Percentiles rank a stretch among this genome's conserved stretches.
phyloP scores from a whole-genome alignment of 78 protist genomes.

The Bigelowiella natans region DNA sequence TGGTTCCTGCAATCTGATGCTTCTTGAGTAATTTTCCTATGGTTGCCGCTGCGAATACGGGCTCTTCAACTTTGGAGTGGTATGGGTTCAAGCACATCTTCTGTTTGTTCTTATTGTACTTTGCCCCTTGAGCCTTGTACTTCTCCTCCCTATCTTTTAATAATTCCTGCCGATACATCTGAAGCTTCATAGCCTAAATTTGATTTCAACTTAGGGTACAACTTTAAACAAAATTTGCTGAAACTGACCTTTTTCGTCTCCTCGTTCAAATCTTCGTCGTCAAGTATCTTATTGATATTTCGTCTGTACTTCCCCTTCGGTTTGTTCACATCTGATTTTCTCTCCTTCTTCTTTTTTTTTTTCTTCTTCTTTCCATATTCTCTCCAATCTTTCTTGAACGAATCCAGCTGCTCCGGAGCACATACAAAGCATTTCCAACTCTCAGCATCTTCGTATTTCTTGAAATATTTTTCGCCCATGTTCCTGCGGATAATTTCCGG shows the following conservation, averaged over 20 bases:
- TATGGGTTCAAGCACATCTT: background rate
- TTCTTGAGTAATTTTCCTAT: background rate
- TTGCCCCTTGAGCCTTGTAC: background rate
- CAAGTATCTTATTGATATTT: background rate
- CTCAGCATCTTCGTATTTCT: background rate
- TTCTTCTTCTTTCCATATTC: background rate
- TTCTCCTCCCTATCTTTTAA: background rate
- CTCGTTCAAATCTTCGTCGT: background rate
- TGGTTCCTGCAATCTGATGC: background rate
- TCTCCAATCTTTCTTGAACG: background rate
- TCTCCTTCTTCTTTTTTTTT: background rate
- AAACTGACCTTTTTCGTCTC: too few relatives aligned
- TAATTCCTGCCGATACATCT: background rate
- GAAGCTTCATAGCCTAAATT: background rate
- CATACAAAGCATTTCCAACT: background rate
- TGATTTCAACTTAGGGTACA: too few relatives aligned
- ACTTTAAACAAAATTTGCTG: too few relatives aligned
- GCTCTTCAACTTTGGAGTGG: background rate
- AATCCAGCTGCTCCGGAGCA: background rate
- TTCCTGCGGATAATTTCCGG: background rate
- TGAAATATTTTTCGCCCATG: background rate
- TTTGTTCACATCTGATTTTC: background rate
- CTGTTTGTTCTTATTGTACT: background rate
- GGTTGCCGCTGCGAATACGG: background rate
- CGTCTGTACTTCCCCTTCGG: background rate